Evolutionary conservation across 305 asterid species (phyloP).

Genomic region (Nicotiana rustica): DNA sequence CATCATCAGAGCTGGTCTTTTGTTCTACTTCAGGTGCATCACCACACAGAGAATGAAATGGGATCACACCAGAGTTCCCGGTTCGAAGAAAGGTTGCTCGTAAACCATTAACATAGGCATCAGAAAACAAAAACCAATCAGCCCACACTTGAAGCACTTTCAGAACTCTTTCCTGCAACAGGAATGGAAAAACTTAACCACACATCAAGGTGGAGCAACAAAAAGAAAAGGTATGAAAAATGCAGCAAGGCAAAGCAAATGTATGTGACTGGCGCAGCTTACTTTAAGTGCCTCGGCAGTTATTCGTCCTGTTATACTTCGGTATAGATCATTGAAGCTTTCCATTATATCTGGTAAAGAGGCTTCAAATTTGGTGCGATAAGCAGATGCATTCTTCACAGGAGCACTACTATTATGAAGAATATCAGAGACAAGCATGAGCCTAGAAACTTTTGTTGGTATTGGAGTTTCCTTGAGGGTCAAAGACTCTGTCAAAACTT

Average conservation of each 20-base stretch:
- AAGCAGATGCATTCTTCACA: slow-evolving; percentile 96
- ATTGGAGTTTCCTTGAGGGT: slow-evolving; percentile 98
- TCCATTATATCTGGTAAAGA: slow-evolving; percentile 87
- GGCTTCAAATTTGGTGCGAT: slow-evolving; percentile 93
- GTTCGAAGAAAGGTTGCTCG: slow-evolving; percentile 94
- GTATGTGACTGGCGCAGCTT: slow-evolving; percentile 35
- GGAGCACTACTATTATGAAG: slow-evolving; percentile 99
- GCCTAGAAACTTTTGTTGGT: slow-evolving; percentile 98
- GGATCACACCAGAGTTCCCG: slow-evolving; percentile 77
- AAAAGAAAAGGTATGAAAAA: slow-evolving; percentile 25
- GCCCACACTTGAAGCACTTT: slow-evolving; percentile 98
- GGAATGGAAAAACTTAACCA: slow-evolving; percentile 35
- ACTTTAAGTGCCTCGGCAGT: slow-evolving; percentile 99
- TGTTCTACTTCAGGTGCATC: slow-evolving; percentile 86
- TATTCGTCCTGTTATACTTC: slow-evolving; percentile 93
- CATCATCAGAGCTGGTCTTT: slow-evolving; percentile 61
- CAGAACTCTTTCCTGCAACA: slow-evolving; percentile 80
- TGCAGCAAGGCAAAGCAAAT: not conserved
- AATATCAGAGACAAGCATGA: slow-evolving; percentile 98
- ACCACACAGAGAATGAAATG: slow-evolving; percentile 92
- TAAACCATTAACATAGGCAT: slow-evolving; percentile 90
- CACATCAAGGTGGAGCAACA: slow-evolving; percentile 7
- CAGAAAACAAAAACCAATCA: slow-evolving; percentile 96
- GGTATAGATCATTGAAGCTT: slow-evolving; percentile 94
- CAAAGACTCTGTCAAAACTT: slow-evolving; percentile 96